Conservation (phyloP, 352 stramenopile genomes). For the Elongisporangium anandrum region DNA sequence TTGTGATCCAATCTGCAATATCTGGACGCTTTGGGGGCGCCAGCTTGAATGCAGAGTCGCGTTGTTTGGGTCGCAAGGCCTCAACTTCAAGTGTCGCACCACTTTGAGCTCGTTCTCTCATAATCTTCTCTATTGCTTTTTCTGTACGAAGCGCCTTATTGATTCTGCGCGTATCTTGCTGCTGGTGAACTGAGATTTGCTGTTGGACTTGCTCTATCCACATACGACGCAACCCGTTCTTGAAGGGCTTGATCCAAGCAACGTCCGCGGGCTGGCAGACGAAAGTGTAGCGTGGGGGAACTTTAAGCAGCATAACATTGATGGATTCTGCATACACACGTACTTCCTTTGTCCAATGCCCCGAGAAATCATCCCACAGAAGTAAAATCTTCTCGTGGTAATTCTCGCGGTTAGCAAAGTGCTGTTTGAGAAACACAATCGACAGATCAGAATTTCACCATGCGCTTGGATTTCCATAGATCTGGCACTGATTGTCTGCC, state of each 20-base stretch:
- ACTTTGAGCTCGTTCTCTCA: background rate
- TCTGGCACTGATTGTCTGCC: background rate
- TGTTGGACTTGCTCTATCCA: slow-evolving; percentile 5
- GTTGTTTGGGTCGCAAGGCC: too few species aligned
- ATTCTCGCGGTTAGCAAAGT: slow-evolving; percentile 4
- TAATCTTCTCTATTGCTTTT: background rate
- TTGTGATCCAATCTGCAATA: slow-evolving; percentile 1
- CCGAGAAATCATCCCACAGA: slow-evolving; percentile 11
- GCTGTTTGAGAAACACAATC: slow-evolving; percentile 2
- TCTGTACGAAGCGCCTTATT: background rate
- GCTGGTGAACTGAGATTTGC: background rate
- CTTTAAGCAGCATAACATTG: slow-evolving; percentile 8
- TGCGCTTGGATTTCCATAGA: slow-evolving; percentile 4
- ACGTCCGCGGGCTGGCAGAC: slow-evolving; percentile 8
- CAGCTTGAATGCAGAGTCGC: background rate
- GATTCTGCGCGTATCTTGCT: background rate
- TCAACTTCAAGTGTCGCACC: background rate
- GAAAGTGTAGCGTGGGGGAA: slow-evolving; percentile 7
- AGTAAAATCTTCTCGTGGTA: slow-evolving; percentile 5
- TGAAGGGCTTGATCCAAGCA: slow-evolving; percentile 10
- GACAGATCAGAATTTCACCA: slow-evolving; percentile 12
- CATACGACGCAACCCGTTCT: slow-evolving; percentile 2
- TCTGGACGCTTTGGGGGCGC: background rate
- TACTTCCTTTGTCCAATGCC: slow-evolving; percentile 7
- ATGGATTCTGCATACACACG: slow-evolving; percentile 1